Evolutionary conservation across 768 basidiomycete genomes (phyloP), one percentile per base, ranked within the genome.

Genomic region (Pisolithus tinctorius): DNA sequence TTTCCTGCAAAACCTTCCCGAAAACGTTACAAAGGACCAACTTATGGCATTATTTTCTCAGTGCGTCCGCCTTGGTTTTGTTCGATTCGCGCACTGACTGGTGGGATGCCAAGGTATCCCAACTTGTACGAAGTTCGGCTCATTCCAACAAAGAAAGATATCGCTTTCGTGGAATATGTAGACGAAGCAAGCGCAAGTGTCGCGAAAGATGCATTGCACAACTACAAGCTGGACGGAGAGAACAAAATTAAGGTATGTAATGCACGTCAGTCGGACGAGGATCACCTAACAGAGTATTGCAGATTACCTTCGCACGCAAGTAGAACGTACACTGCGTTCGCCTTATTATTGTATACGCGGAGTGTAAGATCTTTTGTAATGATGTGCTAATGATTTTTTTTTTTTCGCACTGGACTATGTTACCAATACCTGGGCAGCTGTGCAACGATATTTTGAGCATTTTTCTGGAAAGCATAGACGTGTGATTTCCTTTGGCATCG

Each of bases 91-190:
- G 45, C 43, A 13, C 47, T 57, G 43, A 58, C 40, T 14, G 2
- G 29, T 14, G 14, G 14, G 29, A 54, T 34, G 20, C 9, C 25
- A 45, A 95, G 93, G 71, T 94, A 96, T 71, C 90, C 94, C 52
- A 95, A 94, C 64, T 69, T 99, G 51, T 69, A 95, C 83, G 93
- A 98, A 78, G 93, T 99, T 9, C 94, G 96, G 77, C 92, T 94
- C 62, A 95, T 99, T 65, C 93, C 95, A 39, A 93, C 93, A 43
- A 94, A 96, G 70, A 86, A 86, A 64, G 94, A 95, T 66, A 98
- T 98, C 56, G 96, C 95, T 0, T 99, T 99, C 78, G 93, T 99
- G 71, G 96, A 99, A 66, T 99, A 87, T 60, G 62, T 85, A 67
- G 96, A 98, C 83, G 96, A 98, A 68, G 81, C 76, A 38, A 89